phyloP scores from a whole-genome alignment of 2,329 filamentous ascomycete genomes.

The Fusarium sp. region DNA sequence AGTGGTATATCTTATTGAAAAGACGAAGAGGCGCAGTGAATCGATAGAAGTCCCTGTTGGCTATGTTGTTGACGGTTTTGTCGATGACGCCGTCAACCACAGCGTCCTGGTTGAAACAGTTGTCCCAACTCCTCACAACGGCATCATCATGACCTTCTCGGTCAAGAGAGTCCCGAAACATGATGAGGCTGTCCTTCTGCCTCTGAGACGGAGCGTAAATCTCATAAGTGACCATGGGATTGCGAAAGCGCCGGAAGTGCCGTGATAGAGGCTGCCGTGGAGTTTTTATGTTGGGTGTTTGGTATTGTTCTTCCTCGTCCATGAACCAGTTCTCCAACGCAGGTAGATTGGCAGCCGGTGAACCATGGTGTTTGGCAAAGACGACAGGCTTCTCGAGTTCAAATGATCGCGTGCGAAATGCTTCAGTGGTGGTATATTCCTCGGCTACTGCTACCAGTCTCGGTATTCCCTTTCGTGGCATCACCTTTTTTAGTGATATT shows the following conservation, averaged over 20 bases:
- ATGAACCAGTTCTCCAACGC: slow-evolving; percentile 70
- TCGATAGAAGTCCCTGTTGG: slow-evolving; percentile 58
- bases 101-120: slow-evolving; percentile 27
- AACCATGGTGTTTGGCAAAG: slow-evolving; percentile 56
- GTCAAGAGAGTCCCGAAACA: slow-evolving; percentile 43
- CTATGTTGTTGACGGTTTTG: not conserved
- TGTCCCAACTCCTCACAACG: slow-evolving; percentile 45
- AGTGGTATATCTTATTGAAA: slow-evolving; percentile 66
- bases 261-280: slow-evolving; percentile 30
- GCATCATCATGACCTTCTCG: slow-evolving; percentile 45
- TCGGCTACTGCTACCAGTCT: not conserved
- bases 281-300: not conserved
- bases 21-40: slow-evolving; percentile 71
- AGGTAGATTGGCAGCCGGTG: slow-evolving; percentile 53
- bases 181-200: slow-evolving; percentile 25
- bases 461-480: not conserved
- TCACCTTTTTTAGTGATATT: not conserved
- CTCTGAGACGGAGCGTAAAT: slow-evolving; percentile 42
- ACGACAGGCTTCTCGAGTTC: slow-evolving; percentile 58
- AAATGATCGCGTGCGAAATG: slow-evolving; percentile 65
- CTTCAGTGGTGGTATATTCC: slow-evolving; percentile 45
- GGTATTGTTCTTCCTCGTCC: not conserved
- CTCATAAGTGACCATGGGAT: slow-evolving; percentile 52
- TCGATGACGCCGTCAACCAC: not conserved
- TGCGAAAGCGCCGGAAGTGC: slow-evolving; percentile 45